Percentiles rank a stretch among this genome's conserved stretches.
These are phyloP conservation scores for Iris macrosiphon DNA, from an alignment of 106 monocot genomes.

Conservation along the genomic window DNA sequence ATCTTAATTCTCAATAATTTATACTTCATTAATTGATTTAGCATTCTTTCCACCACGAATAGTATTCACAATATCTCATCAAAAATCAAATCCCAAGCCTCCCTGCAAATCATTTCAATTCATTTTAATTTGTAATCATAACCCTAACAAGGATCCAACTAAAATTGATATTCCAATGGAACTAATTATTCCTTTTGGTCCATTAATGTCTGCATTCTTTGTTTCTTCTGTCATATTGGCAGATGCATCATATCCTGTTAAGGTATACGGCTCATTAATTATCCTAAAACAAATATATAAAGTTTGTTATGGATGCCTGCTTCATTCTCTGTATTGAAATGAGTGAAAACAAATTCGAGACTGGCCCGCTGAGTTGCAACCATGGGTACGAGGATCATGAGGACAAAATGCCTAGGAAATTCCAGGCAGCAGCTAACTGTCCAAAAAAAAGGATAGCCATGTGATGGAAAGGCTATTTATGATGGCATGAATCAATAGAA, in stretches of 20 bases:
- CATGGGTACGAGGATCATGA: slow-evolving; percentile 77
- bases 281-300: slow-evolving; percentile 80
- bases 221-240: slow-evolving; percentile 97
- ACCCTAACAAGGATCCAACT: too few relatives aligned
- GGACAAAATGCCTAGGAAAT: slow-evolving; percentile 68
- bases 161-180: slow-evolving; percentile 66
- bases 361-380: slow-evolving; percentile 75
- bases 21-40: too few relatives aligned
- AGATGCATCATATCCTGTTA: slow-evolving; percentile 85
- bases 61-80: too few relatives aligned
- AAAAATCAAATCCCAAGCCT: too few relatives aligned
- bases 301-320: slow-evolving; percentile 58
- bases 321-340: slow-evolving; percentile 77
- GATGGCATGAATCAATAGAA: slow-evolving; percentile 63
- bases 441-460: slow-evolving; percentile 63
- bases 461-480: slow-evolving; percentile 64
- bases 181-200: slow-evolving; percentile 81
- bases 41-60: too few relatives aligned
- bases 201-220: slow-evolving; percentile 71
- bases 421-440: slow-evolving; percentile 78
- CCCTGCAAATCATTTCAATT: too few relatives aligned
- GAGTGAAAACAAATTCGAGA: slow-evolving; percentile 75
- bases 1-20: too few relatives aligned
- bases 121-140: too few relatives aligned
- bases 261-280: slow-evolving; percentile 79